A percentile compares a stretch with the other conserved stretches of the same genome.
Evolutionary conservation across 208 protist genomes (phyloP).

Genomic region (Trypanosoma conorhini): DNA sequence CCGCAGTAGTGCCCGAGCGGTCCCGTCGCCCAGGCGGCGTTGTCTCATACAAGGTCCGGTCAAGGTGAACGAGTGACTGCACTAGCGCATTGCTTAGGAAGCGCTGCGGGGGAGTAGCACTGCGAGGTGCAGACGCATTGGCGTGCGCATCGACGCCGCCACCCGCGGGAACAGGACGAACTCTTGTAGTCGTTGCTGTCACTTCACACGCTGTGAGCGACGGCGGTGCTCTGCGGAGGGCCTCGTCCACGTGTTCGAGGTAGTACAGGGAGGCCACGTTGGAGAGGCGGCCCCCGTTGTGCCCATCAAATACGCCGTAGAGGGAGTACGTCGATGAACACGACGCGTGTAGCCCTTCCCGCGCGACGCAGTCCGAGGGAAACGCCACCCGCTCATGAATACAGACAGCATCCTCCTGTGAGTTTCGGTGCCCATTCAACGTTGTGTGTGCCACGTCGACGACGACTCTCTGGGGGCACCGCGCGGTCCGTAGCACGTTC

Average conservation of each 20-base stretch:
- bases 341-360: neutral
- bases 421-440: constrained; percentile 12
- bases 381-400: constrained; percentile 21
- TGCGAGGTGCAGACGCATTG: neutral
- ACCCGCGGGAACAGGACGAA: neutral
- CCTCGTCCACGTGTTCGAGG: constrained; percentile 52
- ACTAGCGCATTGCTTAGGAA: constrained; percentile 62
- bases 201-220: constrained; percentile 1
- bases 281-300: constrained; percentile 61
- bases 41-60: constrained; percentile 57
- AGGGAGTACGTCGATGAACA: constrained; percentile 16
- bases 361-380: neutral
- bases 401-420: constrained; percentile 26
- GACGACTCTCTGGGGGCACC: neutral
- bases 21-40: constrained; percentile 12
- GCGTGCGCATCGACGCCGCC: neutral
- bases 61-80: constrained; percentile 69
- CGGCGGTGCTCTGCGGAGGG: constrained; percentile 20
- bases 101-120: constrained; percentile 27
- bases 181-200: neutral
- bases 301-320: constrained; percentile 79
- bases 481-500: neutral
- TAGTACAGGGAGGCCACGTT: constrained; percentile 52
- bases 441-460: constrained; percentile 13
- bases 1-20: constrained; percentile 54